Evolutionary conservation across 2,329 filamentous ascomycete species (phyloP).

Genomic region (Berkeleyomyces basicola): DNA sequence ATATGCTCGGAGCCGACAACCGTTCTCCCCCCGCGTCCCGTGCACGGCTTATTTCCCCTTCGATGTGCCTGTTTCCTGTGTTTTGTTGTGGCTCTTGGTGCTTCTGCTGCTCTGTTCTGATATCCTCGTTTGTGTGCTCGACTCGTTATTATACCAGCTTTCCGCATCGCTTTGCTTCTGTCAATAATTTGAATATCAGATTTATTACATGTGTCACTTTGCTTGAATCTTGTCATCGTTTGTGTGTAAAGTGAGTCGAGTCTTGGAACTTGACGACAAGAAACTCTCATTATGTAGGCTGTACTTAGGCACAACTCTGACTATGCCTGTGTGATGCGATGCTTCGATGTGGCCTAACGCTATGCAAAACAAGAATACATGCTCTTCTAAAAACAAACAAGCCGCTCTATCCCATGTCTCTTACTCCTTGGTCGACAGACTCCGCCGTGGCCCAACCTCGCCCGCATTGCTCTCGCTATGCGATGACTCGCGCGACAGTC

Average conservation of each 20-base stretch:
- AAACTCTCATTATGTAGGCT: too few species aligned
- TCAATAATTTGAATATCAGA: conserved; percentile 16
- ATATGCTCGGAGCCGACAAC: background rate
- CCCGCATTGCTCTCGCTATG: background rate
- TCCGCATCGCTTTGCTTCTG: conserved; percentile 14
- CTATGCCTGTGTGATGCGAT: background rate
- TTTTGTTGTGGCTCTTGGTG: background rate
- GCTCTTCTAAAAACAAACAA: too few species aligned
- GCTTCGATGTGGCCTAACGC: background rate
- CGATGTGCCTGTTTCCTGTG: background rate
- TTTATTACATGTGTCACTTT: conserved; percentile 15
- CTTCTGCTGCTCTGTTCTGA: background rate
- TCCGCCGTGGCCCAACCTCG: background rate
- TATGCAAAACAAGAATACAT: background rate
- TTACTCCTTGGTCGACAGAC: background rate
- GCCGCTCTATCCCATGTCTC: background rate
- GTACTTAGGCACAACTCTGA: too few species aligned
- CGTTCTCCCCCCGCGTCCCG: background rate
- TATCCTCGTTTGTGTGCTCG: background rate
- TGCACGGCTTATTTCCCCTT: background rate
- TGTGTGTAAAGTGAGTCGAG: background rate
- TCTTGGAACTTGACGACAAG: too few species aligned
- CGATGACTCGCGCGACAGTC: background rate
- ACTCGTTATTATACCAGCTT: conserved; percentile 13
- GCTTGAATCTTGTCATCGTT: conserved; percentile 16